Percentiles rank a stretch among this genome's conserved stretches.
Conservation (phyloP, 441 rosid species). For the Pelargonium cotyledonis region DNA sequence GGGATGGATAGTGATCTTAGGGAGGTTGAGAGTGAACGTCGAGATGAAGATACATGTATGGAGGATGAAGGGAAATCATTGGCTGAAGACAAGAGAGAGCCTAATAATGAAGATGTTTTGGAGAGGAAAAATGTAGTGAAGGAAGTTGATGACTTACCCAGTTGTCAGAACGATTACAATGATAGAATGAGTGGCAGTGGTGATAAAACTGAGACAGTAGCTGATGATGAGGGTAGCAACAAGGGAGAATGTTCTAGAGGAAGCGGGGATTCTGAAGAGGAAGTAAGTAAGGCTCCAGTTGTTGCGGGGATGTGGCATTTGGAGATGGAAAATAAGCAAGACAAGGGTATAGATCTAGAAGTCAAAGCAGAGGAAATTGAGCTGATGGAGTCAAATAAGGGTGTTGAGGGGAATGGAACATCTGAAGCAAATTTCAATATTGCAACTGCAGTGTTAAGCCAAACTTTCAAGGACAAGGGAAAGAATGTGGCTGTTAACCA, state of each 20-base stretch:
- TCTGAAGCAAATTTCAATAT: slow-evolving; percentile 23
- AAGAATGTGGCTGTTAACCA: slow-evolving; percentile 50
- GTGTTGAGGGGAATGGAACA: slow-evolving; percentile 28
- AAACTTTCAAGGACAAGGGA: slow-evolving; percentile 55
- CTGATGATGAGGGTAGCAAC: slow-evolving; percentile 26
- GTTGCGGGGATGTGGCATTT: slow-evolving; percentile 25
- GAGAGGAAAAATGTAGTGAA: slow-evolving; percentile 26
- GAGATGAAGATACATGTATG: slow-evolving; percentile 20
- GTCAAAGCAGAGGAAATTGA: slow-evolving; percentile 37
- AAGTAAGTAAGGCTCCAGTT: slow-evolving; percentile 21
- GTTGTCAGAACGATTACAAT: slow-evolving; percentile 26
- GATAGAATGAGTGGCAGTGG: slow-evolving; percentile 25
- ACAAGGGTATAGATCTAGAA: slow-evolving; percentile 38
- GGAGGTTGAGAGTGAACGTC: slow-evolving; percentile 28
- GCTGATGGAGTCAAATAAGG: slow-evolving; percentile 27
- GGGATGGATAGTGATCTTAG: slow-evolving; percentile 12
- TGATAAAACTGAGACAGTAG: slow-evolving; percentile 31
- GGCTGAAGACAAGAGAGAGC: slow-evolving; percentile 20
- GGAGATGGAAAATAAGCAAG: slow-evolving; percentile 31
- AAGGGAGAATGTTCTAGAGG: slow-evolving; percentile 24
- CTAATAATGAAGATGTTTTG: slow-evolving; percentile 19
- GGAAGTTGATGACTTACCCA: slow-evolving; percentile 29
- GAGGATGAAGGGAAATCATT: slow-evolving; percentile 17
- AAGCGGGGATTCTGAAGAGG: slow-evolving; percentile 27
- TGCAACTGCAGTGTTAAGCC: slow-evolving; percentile 30